A percentile compares a stretch with the other conserved stretches of the same genome.
phyloP scores from a whole-genome alignment of 371 early-diverging fungal genomes.

The Mortierella sp. region DNA sequence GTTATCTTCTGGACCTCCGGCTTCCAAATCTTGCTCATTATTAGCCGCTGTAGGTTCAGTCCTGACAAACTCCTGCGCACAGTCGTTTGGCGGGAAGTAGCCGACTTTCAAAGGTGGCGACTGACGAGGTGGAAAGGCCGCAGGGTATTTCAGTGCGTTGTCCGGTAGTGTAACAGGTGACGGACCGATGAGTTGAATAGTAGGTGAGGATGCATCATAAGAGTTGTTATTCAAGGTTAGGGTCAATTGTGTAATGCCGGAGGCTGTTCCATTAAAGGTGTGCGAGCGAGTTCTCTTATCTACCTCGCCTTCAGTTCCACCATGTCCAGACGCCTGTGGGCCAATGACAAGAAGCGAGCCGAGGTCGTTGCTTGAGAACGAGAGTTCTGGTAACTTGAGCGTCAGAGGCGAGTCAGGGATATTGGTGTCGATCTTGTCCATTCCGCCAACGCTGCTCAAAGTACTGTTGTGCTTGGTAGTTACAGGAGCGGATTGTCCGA shows the following conservation, averaged over 20 bases:
- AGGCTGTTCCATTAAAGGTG: constrained; percentile 19
- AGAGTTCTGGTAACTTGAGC: constrained; percentile 33
- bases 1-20: constrained; percentile 14
- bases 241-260: background rate
- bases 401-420: constrained; percentile 1
- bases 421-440: background rate
- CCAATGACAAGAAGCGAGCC: constrained; percentile 20
- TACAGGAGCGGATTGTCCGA: constrained; percentile 13
- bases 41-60: background rate
- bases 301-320: background rate
- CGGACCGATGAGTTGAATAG: background rate
- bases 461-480: background rate
- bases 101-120: constrained; percentile 19
- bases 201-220: background rate
- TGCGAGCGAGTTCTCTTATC: constrained; percentile 20
- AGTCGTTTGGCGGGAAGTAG: background rate
- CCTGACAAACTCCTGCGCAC: background rate
- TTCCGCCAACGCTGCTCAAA: background rate
- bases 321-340: background rate
- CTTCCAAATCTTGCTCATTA: background rate
- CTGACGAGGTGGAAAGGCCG: constrained; percentile 31
- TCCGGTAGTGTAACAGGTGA: background rate
- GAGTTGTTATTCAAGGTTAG: background rate
- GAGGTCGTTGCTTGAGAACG: constrained; percentile 45
- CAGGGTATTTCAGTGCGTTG: background rate